Percentiles rank a stretch among this genome's conserved stretches.
These are phyloP conservation scores for Cryptosporidium xiaoi DNA, from an alignment of 169 alveolate species.

Conservation along the genomic window DNA sequence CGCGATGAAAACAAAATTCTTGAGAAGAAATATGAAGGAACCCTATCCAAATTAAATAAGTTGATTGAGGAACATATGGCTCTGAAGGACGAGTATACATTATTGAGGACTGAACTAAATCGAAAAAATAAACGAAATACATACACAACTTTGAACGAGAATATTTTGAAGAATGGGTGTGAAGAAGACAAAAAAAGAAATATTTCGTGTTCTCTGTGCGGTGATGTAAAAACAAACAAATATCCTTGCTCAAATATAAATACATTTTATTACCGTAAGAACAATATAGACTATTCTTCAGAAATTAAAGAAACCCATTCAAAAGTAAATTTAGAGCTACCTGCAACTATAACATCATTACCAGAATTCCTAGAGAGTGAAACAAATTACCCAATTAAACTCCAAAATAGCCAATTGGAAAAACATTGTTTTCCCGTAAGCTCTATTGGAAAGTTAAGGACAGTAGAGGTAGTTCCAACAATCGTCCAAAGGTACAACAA, in stretches of 20 bases:
- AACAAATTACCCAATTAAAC: constrained; percentile 20
- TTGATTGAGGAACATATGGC: constrained; percentile 16
- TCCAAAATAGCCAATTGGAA: constrained; percentile 4
- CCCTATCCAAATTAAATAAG: constrained; percentile 19
- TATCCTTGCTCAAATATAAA: not conserved
- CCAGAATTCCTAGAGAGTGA: constrained; percentile 58
- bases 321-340: not conserved
- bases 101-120: not conserved
- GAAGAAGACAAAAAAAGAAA: not conserved
- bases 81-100: constrained; percentile 8
- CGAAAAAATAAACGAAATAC: not conserved
- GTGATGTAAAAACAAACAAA: not conserved
- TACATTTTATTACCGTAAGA: not conserved
- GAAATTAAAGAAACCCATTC: not conserved
- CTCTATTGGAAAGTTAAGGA: constrained; percentile 4
- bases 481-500: not conserved
- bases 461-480: constrained; percentile 26
- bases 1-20: constrained; percentile 14
- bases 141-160: not conserved
- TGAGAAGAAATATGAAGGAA: constrained; percentile 24
- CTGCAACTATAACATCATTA: constrained; percentile 33
- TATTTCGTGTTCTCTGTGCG: not conserved
- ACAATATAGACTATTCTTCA: not conserved
- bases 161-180: not conserved
- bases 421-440: constrained; percentile 24